These are phyloP conservation scores for Metschnikowia similis DNA, from an alignment of 805 yeast genomes.

Conservation along the genomic window DNA sequence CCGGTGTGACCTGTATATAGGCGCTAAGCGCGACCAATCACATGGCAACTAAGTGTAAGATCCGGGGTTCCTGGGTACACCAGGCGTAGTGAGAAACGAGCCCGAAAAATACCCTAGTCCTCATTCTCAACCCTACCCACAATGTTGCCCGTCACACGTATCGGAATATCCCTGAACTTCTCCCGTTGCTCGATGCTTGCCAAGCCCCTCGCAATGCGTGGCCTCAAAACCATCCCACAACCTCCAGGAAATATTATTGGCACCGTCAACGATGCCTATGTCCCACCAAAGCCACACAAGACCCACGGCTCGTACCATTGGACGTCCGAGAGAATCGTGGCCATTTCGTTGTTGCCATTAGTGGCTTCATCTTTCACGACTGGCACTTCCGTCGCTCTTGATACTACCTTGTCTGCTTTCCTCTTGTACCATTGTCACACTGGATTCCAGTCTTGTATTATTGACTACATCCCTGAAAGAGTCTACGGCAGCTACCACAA, in stretches of 20 bases:
- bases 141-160: constrained; percentile 27
- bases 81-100: constrained; percentile 1
- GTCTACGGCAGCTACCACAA: constrained; percentile 65
- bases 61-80: constrained; percentile 14
- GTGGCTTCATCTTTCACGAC: constrained; percentile 57
- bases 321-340: constrained; percentile 62
- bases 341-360: constrained; percentile 61
- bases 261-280: constrained; percentile 67
- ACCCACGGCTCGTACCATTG: constrained; percentile 71
- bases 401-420: constrained; percentile 52
- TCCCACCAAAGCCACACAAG: constrained; percentile 52
- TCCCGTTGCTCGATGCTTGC: constrained; percentile 23
- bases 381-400: constrained; percentile 49
- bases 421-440: constrained; percentile 61
- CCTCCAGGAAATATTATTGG: constrained; percentile 75
- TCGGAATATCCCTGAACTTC: constrained; percentile 21
- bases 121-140: not conserved
- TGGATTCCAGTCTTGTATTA: constrained; percentile 74
- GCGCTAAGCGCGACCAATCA: constrained; percentile 14
- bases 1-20: constrained; percentile 1
- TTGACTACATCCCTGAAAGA: constrained; percentile 73
- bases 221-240: constrained; percentile 51
- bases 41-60: constrained; percentile 15
- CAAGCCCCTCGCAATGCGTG: constrained; percentile 17
- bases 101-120: constrained; percentile 4